Evolutionary conservation across 1,284 basidiomycete species (phyloP).

Genomic region (Pascua guehoae): DNA sequence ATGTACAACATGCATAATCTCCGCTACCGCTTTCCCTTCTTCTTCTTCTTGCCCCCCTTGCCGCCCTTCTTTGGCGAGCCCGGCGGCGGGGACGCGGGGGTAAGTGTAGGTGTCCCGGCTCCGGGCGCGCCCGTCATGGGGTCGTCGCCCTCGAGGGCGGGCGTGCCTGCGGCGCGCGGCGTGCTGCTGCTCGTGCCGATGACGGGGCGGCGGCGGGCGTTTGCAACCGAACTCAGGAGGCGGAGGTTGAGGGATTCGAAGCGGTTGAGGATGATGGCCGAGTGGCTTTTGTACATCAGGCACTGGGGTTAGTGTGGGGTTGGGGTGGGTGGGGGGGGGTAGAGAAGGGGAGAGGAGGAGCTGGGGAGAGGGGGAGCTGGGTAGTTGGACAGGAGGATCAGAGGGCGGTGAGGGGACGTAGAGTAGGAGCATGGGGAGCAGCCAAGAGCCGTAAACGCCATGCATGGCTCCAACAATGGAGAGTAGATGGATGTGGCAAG

Average conservation of each 20-base stretch:
- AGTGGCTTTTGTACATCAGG: slow-evolving; percentile 89
- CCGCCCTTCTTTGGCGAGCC: slow-evolving; percentile 6
- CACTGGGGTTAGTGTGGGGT: slow-evolving; percentile 57
- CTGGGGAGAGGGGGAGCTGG: not conserved
- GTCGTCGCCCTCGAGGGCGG: slow-evolving; percentile 17
- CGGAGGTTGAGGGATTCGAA: slow-evolving; percentile 82
- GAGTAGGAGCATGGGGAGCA: no score
- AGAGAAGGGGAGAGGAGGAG: not conserved
- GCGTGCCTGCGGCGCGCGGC: not conserved
- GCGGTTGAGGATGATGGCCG: slow-evolving; percentile 87
- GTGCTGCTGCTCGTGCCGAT: not conserved
- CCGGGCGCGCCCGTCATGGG: slow-evolving; percentile 15
- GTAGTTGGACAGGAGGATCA: no score
- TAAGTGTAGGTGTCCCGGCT: slow-evolving; percentile 7
- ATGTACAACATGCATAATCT: slow-evolving; percentile 11
- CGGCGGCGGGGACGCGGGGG: slow-evolving; percentile 1
- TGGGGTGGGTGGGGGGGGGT: not conserved
- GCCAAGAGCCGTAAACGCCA: no score
- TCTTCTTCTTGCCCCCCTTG: slow-evolving; percentile 27
- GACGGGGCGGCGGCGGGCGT: slow-evolving; percentile 22
- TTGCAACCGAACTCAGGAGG: slow-evolving; percentile 42
- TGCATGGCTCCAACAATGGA: no score
- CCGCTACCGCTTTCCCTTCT: slow-evolving; percentile 26
- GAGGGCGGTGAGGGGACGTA: no score
- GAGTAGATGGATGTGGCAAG: no score